Percentiles rank a stretch among this genome's conserved stretches.
These are phyloP conservation scores for Penicillium sp. DNA, from an alignment of 2,329 filamentous ascomycete species.

Conservation along the genomic window DNA sequence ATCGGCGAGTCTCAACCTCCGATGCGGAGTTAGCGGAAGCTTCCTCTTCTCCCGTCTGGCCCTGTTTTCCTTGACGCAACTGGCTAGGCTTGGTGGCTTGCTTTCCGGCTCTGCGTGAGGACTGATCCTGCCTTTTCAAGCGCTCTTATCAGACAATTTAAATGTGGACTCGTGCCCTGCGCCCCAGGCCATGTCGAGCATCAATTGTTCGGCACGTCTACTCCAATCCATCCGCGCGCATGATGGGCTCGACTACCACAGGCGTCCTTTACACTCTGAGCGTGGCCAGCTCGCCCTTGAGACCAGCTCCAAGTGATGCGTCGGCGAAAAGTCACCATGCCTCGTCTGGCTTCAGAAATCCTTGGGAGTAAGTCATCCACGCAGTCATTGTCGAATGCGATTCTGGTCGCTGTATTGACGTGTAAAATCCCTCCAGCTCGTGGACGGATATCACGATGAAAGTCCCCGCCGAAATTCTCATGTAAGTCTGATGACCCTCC, in stretches of 20 bases:
- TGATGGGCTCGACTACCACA: constrained; percentile 32
- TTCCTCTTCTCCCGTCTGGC: constrained; percentile 8
- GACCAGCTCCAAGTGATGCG: constrained; percentile 35
- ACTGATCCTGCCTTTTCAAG: constrained; percentile 1
- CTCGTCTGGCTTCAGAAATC: constrained; percentile 37
- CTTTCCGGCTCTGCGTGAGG: constrained; percentile 2
- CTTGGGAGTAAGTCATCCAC: constrained; percentile 36
- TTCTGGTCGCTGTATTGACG: constrained; percentile 9
- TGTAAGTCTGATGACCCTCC: constrained; percentile 10
- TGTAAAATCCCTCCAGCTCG: constrained; percentile 10
- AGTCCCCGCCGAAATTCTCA: constrained; percentile 12
- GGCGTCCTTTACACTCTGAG: constrained; percentile 39
- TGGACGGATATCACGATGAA: constrained; percentile 13
- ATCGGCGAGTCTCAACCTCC: constrained; percentile 3
- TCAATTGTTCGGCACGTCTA: constrained; percentile 7
- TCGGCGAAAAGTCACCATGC: constrained; percentile 37
- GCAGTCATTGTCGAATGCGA: neutral
- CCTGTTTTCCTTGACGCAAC: constrained; percentile 5
- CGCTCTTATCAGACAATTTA: neutral
- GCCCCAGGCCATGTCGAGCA: constrained; percentile 19
- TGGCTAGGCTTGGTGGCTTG: neutral
- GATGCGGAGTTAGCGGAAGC: constrained; percentile 20
- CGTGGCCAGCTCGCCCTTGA: constrained; percentile 31
- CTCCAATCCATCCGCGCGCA: constrained; percentile 18
- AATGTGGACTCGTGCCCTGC: constrained; percentile 22